Evolutionary conservation across 2,329 filamentous ascomycete genomes (phyloP).

Genomic region (Colletotrichum tropicale): DNA sequence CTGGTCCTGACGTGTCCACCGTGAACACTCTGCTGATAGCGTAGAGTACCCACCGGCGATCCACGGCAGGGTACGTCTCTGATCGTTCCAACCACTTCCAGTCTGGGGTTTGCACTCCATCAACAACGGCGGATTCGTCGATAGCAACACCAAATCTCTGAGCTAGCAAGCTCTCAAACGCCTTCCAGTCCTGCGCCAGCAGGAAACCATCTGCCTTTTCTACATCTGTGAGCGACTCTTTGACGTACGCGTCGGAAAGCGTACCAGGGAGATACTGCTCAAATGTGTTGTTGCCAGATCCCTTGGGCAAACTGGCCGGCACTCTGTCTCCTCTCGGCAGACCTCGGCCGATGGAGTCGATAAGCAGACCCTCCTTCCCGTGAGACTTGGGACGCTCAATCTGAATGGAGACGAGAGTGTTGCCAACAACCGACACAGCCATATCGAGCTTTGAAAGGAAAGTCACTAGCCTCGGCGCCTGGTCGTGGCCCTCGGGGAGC

Average conservation of each 20-base stretch:
- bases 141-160: constrained; percentile 43
- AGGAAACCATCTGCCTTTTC: constrained; percentile 54
- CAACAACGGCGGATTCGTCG: constrained; percentile 23
- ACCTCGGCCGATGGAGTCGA: constrained; percentile 76
- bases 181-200: constrained; percentile 45
- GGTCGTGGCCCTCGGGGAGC: constrained; percentile 37
- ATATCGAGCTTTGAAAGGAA: constrained; percentile 72
- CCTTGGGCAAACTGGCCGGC: constrained; percentile 6
- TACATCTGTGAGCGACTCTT: constrained; percentile 48
- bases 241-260: constrained; percentile 53
- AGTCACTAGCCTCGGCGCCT: constrained; percentile 49
- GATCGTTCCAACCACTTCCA: constrained; percentile 56
- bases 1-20: constrained; percentile 46
- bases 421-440: constrained; percentile 67
- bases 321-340: constrained; percentile 23
- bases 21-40: constrained; percentile 66
- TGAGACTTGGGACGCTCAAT: constrained; percentile 64
- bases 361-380: constrained; percentile 67
- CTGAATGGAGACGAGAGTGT: constrained; percentile 71
- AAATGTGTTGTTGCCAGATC: constrained; percentile 3
- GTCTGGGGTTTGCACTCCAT: constrained; percentile 32
- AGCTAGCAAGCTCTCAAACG: constrained; percentile 56
- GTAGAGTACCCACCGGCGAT: constrained; percentile 70
- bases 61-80: constrained; percentile 55
- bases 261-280: constrained; percentile 51